These are phyloP conservation scores for Berberis thunbergii DNA, from an alignment of 164 flowering plant species.

Conservation along the genomic window DNA sequence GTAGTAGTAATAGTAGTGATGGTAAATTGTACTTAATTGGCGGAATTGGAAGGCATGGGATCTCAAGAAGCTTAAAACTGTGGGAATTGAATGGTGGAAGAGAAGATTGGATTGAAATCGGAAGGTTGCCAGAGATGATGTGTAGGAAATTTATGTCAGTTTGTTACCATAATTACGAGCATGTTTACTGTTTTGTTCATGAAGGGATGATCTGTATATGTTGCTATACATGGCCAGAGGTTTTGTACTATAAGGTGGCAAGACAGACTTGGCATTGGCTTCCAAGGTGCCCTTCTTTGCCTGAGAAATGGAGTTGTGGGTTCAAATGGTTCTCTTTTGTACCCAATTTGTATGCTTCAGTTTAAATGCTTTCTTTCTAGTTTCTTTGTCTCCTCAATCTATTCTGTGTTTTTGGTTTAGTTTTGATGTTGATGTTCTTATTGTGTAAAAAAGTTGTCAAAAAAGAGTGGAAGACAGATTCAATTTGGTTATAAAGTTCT, in stretches of 20 bases:
- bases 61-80: slow-evolving; percentile 43
- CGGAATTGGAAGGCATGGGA: slow-evolving; percentile 58
- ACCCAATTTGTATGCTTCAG: slow-evolving; percentile 43
- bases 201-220: slow-evolving; percentile 59
- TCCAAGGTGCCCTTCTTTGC: slow-evolving; percentile 63
- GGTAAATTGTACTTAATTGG: slow-evolving; percentile 50
- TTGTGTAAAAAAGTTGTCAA: no score
- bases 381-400: no score
- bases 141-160: slow-evolving; percentile 53
- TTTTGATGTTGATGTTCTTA: background rate
- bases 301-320: slow-evolving; percentile 72
- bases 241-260: slow-evolving; percentile 47
- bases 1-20: slow-evolving; percentile 13
- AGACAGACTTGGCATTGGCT: slow-evolving; percentile 82
- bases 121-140: slow-evolving; percentile 50
- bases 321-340: slow-evolving; percentile 74
- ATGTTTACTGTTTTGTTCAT: slow-evolving; percentile 63
- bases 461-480: no score
- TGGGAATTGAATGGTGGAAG: slow-evolving; percentile 38
- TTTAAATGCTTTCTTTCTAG: slow-evolving; percentile 17
- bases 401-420: background rate
- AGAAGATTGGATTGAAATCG: slow-evolving; percentile 36
- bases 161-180: slow-evolving; percentile 73
- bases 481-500: no score
- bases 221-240: slow-evolving; percentile 79